Evolutionary conservation across 225 moss, liverwort and hornwort genomes (phyloP).

Genomic region (Pleurozium schreberi): DNA sequence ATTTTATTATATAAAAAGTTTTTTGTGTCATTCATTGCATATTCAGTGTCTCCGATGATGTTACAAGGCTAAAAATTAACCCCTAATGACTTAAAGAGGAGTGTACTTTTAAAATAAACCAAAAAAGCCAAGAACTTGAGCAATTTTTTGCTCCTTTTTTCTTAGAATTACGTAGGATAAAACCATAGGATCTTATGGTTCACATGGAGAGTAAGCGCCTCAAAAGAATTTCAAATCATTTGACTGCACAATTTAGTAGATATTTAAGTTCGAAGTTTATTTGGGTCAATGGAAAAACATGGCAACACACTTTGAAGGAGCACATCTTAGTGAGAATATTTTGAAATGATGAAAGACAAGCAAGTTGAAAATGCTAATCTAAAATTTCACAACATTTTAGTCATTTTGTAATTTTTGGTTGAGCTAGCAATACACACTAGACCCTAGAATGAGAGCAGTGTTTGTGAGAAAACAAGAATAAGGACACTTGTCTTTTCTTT

Average conservation of each 20-base stretch:
- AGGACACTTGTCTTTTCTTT: fast-evolving
- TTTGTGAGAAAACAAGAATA: background rate
- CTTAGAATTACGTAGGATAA: background rate
- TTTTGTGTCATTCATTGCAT: fast-evolving
- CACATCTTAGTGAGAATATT: background rate
- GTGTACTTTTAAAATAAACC: no score
- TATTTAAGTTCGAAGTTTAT: background rate
- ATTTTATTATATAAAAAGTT: no score
- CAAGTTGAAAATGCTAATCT: background rate
- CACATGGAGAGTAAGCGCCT: no score
- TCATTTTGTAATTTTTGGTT: background rate
- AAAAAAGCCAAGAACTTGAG: background rate
- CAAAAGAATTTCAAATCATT: background rate
- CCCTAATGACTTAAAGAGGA: no score
- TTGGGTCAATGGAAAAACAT: background rate
- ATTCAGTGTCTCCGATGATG: background rate
- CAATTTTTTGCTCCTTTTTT: background rate
- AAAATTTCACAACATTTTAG: background rate
- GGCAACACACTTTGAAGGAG: background rate
- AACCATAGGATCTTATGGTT: background rate
- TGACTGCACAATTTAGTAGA: background rate
- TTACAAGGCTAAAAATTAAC: fast-evolving
- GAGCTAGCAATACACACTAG: background rate
- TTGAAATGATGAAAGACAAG: background rate
- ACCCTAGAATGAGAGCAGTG: background rate